phyloP scores from a whole-genome alignment of 2,329 filamentous ascomycete species.

The Ceratocystis lukuohia region DNA sequence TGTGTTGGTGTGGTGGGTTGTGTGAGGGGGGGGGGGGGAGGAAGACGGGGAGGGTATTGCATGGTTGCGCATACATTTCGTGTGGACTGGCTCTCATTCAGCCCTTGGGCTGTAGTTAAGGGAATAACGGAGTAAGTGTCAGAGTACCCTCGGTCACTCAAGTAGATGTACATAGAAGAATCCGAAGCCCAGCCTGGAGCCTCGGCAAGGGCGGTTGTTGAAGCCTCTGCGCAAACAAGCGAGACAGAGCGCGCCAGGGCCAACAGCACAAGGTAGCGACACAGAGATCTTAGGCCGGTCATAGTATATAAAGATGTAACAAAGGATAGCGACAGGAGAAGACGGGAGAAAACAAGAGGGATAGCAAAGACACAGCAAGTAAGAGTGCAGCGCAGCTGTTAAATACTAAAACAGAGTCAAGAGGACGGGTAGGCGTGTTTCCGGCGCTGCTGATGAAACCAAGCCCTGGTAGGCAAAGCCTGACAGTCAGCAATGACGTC shows the following conservation, averaged over 20 bases:
- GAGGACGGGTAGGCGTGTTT: not conserved
- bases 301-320: not conserved
- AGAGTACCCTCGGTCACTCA: slow-evolving; percentile 8
- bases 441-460: not conserved
- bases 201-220: not conserved
- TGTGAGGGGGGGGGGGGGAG: no score
- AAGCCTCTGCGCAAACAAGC: not conserved
- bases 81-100: slow-evolving; percentile 30
- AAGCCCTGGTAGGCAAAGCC: not conserved
- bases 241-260: not conserved
- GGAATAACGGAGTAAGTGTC: slow-evolving; percentile 33
- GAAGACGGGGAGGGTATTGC: not conserved
- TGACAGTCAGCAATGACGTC: slow-evolving; percentile 12
- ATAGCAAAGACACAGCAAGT: not conserved
- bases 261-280: not conserved
- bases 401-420: not conserved
- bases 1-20: no score
- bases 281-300: not conserved
- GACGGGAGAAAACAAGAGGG: not conserved
- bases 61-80: slow-evolving; percentile 28
- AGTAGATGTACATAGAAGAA: not conserved
- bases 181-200: slow-evolving; percentile 3
- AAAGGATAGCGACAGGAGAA: not conserved
- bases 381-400: not conserved
- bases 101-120: slow-evolving; percentile 31